A percentile compares a stretch with the other conserved stretches of the same genome.
Evolutionary conservation across 2,329 filamentous ascomycete genomes (phyloP).

Genomic region (Cladobotryum mycophilum): DNA sequence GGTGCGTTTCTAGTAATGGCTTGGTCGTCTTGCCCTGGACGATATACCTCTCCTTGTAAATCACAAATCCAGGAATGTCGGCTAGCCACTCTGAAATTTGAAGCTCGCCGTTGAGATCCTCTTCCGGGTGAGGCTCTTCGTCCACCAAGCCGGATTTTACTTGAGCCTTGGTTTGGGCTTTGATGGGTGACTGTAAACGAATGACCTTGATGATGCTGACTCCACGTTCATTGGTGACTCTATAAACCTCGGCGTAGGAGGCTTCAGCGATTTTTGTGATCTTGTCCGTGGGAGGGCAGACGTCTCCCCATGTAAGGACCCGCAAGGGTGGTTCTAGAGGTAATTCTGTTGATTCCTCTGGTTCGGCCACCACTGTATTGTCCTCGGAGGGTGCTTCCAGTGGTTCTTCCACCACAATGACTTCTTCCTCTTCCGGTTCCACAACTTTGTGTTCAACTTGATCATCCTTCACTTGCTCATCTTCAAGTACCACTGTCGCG

Average conservation of each 20-base stretch:
- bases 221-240: conserved; percentile 51
- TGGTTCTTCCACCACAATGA: not conserved
- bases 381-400: not conserved
- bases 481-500: not conserved
- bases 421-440: not conserved
- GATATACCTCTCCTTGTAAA: conserved; percentile 59
- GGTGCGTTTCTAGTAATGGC: conserved; percentile 53
- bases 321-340: conserved; percentile 28
- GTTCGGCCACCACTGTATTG: too few species aligned
- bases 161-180: conserved; percentile 51
- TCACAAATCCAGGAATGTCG: conserved; percentile 58
- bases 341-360: not conserved
- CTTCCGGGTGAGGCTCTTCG: conserved; percentile 50
- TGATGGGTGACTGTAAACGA: conserved; percentile 52
- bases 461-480: not conserved
- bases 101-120: conserved; percentile 52
- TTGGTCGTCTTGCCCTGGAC: conserved; percentile 50
- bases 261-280: conserved; percentile 62
- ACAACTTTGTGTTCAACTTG: not conserved
- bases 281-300: conserved; percentile 46
- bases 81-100: conserved; percentile 58
- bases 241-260: conserved; percentile 61
- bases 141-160: conserved; percentile 49
- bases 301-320: conserved; percentile 49
- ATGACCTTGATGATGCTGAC: conserved; percentile 62